These are phyloP conservation scores for Phallus indusiatus DNA, from an alignment of 768 basidiomycete genomes.

Conservation along the genomic window DNA sequence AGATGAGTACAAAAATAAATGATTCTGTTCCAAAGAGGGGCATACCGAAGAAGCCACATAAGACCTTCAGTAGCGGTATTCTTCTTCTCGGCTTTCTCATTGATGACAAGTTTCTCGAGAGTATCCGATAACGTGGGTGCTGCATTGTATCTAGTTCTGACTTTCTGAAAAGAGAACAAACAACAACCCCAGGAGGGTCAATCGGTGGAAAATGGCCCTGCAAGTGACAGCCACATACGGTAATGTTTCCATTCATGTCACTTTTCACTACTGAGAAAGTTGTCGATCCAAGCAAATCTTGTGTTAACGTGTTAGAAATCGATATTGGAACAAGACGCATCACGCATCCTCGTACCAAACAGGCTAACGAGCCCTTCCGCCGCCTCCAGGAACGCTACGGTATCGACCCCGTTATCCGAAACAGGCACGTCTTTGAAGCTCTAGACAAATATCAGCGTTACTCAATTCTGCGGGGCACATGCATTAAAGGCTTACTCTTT, in stretches of 20 bases:
- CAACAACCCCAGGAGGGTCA: background rate
- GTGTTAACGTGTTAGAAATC: background rate
- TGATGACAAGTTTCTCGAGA: slow-evolving; percentile 72
- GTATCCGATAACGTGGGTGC: slow-evolving; percentile 58
- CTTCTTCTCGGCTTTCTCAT: slow-evolving; percentile 85
- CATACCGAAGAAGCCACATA: slow-evolving; percentile 71
- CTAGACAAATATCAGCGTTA: slow-evolving; percentile 30
- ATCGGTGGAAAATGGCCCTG: slow-evolving; percentile 2
- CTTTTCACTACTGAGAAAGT: slow-evolving; percentile 77
- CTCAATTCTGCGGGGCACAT: background rate
- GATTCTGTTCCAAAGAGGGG: background rate
- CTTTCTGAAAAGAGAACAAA: slow-evolving; percentile 62
- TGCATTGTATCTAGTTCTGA: slow-evolving; percentile 67
- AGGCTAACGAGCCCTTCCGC: slow-evolving; percentile 52
- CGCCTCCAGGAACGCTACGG: slow-evolving; percentile 79
- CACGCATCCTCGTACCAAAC: background rate
- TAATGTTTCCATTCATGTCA: slow-evolving; percentile 89
- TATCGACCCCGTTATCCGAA: slow-evolving; percentile 83
- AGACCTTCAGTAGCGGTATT: slow-evolving; percentile 82
- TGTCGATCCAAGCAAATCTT: slow-evolving; percentile 78
- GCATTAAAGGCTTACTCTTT: background rate
- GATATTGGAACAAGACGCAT: background rate
- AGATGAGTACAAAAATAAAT: no score
- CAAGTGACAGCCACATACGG: slow-evolving; percentile 39
- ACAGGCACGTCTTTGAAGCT: slow-evolving; percentile 90